Evolutionary conservation across 23 red algal species (phyloP), one percentile per base, ranked within the genome.

Genomic region (Rhodosorus marinus): DNA sequence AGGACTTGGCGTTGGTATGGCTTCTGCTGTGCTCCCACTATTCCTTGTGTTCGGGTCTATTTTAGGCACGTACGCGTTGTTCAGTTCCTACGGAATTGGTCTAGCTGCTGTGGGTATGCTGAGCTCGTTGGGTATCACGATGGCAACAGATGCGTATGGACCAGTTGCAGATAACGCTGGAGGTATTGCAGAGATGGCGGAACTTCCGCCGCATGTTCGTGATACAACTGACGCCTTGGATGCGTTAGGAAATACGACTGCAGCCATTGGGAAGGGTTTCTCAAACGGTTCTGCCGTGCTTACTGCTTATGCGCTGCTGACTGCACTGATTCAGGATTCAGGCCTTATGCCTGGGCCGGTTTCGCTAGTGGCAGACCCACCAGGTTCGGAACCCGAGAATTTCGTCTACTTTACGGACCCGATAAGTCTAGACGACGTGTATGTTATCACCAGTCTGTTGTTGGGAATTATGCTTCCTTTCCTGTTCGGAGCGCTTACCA

Each of bases 91-190:
- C 64, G 80, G 70, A 32, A 86, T 73, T 23, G 69, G 70, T 0
- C 29, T 86, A 53, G 57, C 67, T 17, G 70, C 70, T 3, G 59
- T 86, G 34, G 80, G 80, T 19, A 86, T 86, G 80, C 60, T 86
- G 1, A 58, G 35, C 1, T 69, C 80, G 0, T 27, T 66, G 19
- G 70, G 69, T 26, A 49, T 86, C 8, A 62, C 56, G 31, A 21
- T 76, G 68, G 69, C 80, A 28, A 74, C 59, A 23, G 80, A 86
- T 70, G 69, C 56, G 7, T 86, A 60, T 36, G 66, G 66, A 4
- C 66, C 66, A 15, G 60, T 83, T 8, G 68, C 78, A 23, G 78
- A 83, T 31, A 83, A 83, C 36, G 78, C 78, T 1, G 75, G 72
- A 3, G 72, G 72, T 4, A 77, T 77, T 45, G 72, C 72, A 31